A percentile compares a stretch with the other conserved stretches of the same genome.
phyloP scores from a whole-genome alignment of 176 grass and related monocot species.

The Oryza punctata region DNA sequence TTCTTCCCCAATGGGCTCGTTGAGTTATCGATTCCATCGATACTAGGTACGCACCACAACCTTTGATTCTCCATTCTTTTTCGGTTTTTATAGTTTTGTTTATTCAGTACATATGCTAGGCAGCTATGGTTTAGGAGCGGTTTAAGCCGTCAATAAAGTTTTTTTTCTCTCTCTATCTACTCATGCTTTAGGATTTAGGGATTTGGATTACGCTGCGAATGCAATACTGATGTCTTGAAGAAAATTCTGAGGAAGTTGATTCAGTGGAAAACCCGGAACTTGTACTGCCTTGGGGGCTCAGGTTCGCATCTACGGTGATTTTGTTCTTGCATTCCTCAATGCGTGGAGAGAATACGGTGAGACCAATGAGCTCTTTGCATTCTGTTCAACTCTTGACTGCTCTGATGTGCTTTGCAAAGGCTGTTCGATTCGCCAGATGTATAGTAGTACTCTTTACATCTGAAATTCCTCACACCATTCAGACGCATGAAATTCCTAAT shows the following conservation, averaged over 20 bases:
- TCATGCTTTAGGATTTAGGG: background rate
- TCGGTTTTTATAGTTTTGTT: background rate
- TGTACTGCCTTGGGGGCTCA: background rate
- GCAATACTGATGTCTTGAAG: background rate
- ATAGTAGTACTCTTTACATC: no score
- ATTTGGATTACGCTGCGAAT: background rate
- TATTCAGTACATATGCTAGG: no score
- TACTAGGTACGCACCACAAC: background rate
- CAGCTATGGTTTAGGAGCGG: background rate
- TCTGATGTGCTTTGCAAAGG: background rate
- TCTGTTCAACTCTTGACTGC: background rate
- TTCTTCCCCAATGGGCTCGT: background rate
- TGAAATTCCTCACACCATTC: no score
- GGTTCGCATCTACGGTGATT: no score
- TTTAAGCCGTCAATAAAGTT: background rate
- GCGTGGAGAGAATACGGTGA: background rate
- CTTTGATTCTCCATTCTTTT: background rate
- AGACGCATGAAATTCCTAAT: no score
- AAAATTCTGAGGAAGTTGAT: background rate
- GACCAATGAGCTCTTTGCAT: background rate
- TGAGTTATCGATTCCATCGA: background rate
- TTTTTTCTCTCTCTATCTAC: no score
- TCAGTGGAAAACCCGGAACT: background rate
- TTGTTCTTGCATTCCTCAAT: background rate
- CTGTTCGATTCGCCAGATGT: background rate